A percentile compares a stretch with the other conserved stretches of the same genome.
These are phyloP conservation scores for Artemisia tridentata DNA, from an alignment of 129 eudicot genomes.

Conservation along the genomic window DNA sequence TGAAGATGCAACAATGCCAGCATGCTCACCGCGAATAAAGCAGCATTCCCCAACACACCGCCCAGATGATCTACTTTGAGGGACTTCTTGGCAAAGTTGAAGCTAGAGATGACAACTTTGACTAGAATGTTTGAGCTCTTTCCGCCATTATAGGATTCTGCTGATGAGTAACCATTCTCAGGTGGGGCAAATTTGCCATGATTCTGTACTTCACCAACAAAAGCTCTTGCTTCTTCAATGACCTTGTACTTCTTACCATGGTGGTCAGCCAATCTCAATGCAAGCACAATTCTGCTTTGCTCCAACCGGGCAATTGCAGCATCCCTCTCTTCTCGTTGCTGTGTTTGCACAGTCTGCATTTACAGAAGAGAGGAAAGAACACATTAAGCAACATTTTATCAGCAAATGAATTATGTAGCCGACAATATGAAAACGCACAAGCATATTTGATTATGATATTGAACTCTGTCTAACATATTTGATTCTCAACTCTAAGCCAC, in stretches of 20 bases:
- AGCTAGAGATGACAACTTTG: conserved; percentile 49
- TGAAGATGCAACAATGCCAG: conserved; percentile 73
- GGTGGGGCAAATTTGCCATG: conserved; percentile 47
- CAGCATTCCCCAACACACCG: conserved; percentile 76
- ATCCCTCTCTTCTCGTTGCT: conserved; percentile 82
- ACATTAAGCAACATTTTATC: neutral
- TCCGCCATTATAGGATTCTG: conserved; percentile 26
- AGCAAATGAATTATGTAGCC: neutral
- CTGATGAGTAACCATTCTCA: conserved; percentile 41
- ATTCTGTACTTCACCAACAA: conserved; percentile 68
- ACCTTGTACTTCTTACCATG: conserved; percentile 81
- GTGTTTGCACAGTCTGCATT: conserved; percentile 71
- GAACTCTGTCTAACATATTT: neutral
- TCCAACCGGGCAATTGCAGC: conserved; percentile 84
- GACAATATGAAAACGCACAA: neutral
- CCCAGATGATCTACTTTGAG: conserved; percentile 53
- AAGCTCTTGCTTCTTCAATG: conserved; percentile 82
- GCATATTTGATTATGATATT: neutral
- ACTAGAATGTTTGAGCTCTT: conserved; percentile 47
- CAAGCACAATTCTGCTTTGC: conserved; percentile 87
- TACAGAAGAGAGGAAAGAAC: neutral
- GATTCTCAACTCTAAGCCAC: neutral
- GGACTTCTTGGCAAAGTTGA: conserved; percentile 49
- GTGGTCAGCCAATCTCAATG: conserved; percentile 82
- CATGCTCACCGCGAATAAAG: conserved; percentile 85